Evolutionary conservation across 1,284 basidiomycete genomes (phyloP), one percentile per base, ranked within the genome.

Genomic region (Ganoderma multipileum): DNA sequence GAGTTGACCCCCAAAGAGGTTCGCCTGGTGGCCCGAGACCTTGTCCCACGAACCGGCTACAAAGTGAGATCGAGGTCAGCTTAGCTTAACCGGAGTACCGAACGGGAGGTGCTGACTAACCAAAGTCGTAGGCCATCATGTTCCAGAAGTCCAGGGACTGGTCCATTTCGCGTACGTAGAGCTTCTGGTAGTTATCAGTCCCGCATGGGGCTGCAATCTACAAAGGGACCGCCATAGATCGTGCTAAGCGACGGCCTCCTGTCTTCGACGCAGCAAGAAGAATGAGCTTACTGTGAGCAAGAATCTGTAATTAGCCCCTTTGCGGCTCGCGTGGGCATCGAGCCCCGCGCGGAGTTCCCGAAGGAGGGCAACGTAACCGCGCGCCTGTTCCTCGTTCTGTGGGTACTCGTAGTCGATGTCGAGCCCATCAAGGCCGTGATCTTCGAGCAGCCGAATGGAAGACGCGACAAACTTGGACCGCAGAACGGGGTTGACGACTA

Each of bases 161-260:
- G 78, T 97, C 93, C 97, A 99, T 99, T 70, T 94, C 94, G 28
- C 79, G 81, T 47, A 96, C 85, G 67, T 90, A 85, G 7, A 99
- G 84, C 71, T 91, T 91, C 78, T 91, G 83, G 81, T 95, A 95
- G 75, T 98, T 90, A 69, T 93, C 87, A 7, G 91, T 86, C n/a
- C 97, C 97, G 79, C 96, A 97, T 1, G 97, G 97, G 0, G 95
- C 95, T 54, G 95, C 95, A 67, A 97, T 92, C 93, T 95, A 50
- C 36, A 41, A 65, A 39, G 11, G 58, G 11, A 30, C 33, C 33
- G 36, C 20, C 38, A 60, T 41, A 28, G 52, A 12, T 26, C 23
- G 11, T 71, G 67, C 47, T 60, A 61, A 23, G n/a, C 63, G 52
- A 58, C 63, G 44, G 23, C 6, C 38, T 60, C 38, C 38, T 60